Evolutionary conservation across 257 asterid genomes (phyloP), one percentile per base, ranked within the genome.

Genomic region (Solanum raphanifolium): DNA sequence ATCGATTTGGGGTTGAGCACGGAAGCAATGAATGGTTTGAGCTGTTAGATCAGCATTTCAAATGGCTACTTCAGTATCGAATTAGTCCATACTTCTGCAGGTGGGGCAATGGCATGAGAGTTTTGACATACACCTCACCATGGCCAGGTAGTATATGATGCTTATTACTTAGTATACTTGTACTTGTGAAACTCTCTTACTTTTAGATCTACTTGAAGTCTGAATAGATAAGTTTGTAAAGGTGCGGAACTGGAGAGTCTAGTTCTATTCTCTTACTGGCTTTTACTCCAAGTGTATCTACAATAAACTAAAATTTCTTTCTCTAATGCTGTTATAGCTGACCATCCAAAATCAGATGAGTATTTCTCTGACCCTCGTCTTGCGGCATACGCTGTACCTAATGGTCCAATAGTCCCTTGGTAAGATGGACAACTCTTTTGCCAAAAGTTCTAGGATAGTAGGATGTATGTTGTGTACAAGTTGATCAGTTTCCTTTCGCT

Each of bases 321-420:
- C 31, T 82, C 86, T 29, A 48, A 48, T 89, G 46, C 41, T 90
- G 87, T 85, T 92, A 88, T 91, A 97, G 99, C 98, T 90, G 98
- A 94, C 92, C 98, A 97, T 93, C 99, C 99, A 58, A 97, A 97
- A 89, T 93, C 99, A 74, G 99, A 97, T 65, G 99, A 97, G 92
- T 97, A 96, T 91, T 92, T 93, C 86, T 95, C 98, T 87, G 95
- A 97, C 91, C 98, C 99, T 86, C 94, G 97, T 87, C 96, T 97
- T 88, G 99, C 99, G 79, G 99, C 99, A 87, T 97, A 97, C 91
- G 99, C 99, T 62, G 99, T 97, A 82, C 99, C 99, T 73, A 91
- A 93, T 90, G 89, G 93, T 79, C 98, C 99, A 32, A 94, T 96
- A 46, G 91, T 94, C 87, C 88, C 96, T 86, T 76, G 98, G 99